Base-by-base conservation (phyloP, 2,329 filamentous ascomycete species). In the Cordyceps fumosorosea region DNA sequence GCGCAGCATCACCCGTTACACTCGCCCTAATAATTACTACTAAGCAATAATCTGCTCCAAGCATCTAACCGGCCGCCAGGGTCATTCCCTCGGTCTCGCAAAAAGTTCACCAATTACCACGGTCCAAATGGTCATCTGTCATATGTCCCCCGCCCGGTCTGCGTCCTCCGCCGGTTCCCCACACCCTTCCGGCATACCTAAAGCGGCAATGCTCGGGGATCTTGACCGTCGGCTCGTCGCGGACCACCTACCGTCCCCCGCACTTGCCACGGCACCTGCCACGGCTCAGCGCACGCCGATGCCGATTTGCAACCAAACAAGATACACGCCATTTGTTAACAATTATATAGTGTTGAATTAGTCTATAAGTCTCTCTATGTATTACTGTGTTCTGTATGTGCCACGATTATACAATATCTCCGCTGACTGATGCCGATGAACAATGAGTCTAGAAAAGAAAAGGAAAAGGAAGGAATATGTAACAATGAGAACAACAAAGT, bases 181-280 rank as follows among this genome's bases (percentile, higher is more conserved):
- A 53, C 40, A 29, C 44, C 12, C 32, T 6, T 34, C 44, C 60
- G 60, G 51, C 22, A 45, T 50, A 62, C 32, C 42, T 22, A 51
- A 51, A 62, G 8, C 10, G 51, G 51, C 16, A 54, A 61, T 55
- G 20, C 47, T 53, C 47, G 40, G 56, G 10, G 34, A 37, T 7
- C 29, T 29, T 29, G 29, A 29, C 29, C 29, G 29, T 7, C 29
- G 29, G 29, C 29, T 29, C 29, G 29, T 29, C 29, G 29, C 29
- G n/a, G 47, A 5, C 45, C 22, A 22, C 24, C 57, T 24, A 48
- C 58, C 52, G 51, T 53, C 52, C 48, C 56, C 56, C 56, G 56
- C 56, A 51, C 56, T 51, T 8, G 34, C 16, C n/a, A n/a, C n/a
- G n/a, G n/a, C n/a, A n/a, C n/a, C n/a, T n/a, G n/a, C n/a, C 57